Evolutionary conservation across 495 filamentous ascomycete genomes (phyloP).

Genomic region (Podospora pseudopauciseta): DNA sequence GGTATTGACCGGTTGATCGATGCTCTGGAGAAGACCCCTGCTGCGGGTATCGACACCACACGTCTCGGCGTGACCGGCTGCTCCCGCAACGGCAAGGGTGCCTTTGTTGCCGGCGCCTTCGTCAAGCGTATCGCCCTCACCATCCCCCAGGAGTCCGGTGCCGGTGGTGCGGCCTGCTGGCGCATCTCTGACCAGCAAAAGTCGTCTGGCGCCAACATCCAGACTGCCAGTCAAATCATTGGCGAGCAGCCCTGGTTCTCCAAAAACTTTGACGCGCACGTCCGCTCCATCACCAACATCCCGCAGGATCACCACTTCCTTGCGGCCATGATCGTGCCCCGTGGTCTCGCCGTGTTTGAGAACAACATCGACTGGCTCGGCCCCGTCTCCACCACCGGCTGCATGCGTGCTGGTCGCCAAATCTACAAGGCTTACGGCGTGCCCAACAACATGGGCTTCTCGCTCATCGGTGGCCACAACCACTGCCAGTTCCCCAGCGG

Average conservation of each 20-base stretch:
- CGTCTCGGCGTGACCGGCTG: conserved; percentile 51
- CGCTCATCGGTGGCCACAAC: conserved; percentile 49
- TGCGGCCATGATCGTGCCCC: conserved; percentile 45
- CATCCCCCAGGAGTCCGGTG: conserved; percentile 53
- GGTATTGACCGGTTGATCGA: conserved; percentile 53
- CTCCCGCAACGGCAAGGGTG: conserved; percentile 55
- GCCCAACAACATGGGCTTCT: conserved; percentile 52
- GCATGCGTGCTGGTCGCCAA: conserved; percentile 51
- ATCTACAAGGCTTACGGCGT: conserved; percentile 52
- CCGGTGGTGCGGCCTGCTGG: conserved; percentile 53
- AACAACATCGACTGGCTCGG: conserved; percentile 57
- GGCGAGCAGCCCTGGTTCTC: conserved; percentile 54
- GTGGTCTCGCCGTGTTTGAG: conserved; percentile 48
- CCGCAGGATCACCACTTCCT: conserved; percentile 53
- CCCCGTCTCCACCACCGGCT: conserved; percentile 48
- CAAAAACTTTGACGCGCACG: conserved; percentile 40
- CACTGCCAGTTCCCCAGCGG: conserved; percentile 54
- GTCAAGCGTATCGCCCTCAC: conserved; percentile 52
- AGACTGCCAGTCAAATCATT: conserved; percentile 50
- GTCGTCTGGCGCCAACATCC: conserved; percentile 50
- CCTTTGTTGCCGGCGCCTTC: conserved; percentile 49
- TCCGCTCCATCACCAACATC: conserved; percentile 34
- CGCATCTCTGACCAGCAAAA: conserved; percentile 48
- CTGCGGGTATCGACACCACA: conserved; percentile 46
- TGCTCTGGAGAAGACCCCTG: conserved; percentile 47